These are phyloP conservation scores for Tausonia pullulans DNA, from an alignment of 1,284 basidiomycete genomes.

Conservation along the genomic window DNA sequence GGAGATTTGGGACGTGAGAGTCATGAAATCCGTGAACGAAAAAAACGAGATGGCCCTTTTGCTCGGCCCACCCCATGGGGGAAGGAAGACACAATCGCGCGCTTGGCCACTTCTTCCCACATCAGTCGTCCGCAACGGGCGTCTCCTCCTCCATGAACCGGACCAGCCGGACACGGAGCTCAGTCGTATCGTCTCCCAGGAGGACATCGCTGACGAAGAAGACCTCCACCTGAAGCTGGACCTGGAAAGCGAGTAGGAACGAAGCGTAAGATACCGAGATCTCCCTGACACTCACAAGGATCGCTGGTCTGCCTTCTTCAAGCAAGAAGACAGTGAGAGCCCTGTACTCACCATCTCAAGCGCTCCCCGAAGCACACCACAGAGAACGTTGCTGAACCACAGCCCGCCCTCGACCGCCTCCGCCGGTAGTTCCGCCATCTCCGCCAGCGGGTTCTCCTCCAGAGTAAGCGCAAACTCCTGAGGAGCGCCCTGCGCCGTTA, in stretches of 20 bases:
- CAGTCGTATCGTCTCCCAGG: conserved; percentile 86
- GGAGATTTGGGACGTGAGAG: too few relatives aligned
- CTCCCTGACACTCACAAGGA: too few relatives aligned
- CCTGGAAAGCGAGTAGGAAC: conserved; percentile 40
- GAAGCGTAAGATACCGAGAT: too few relatives aligned
- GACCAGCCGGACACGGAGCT: conserved; percentile 79
- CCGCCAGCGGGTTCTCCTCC: conserved; percentile 92
- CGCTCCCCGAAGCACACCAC: conserved; percentile 84
- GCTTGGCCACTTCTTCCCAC: neutral
- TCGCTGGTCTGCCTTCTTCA: conserved; percentile 1
- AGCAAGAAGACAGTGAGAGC: neutral
- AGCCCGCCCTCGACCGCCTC: conserved; percentile 84
- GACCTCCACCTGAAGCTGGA: conserved; percentile 91
- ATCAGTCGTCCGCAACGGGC: conserved; percentile 11
- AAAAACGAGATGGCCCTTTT: too few relatives aligned
- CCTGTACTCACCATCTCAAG: conserved; percentile 77
- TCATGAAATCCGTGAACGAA: too few relatives aligned
- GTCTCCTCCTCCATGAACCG: conserved; percentile 87
- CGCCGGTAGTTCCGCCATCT: conserved; percentile 93
- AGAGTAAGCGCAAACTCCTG: conserved; percentile 67
- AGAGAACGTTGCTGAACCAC: conserved; percentile 93
- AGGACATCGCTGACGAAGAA: conserved; percentile 83
- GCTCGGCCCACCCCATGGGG: too few relatives aligned
- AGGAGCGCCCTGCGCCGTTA: conserved; percentile 32
- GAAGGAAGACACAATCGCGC: too few relatives aligned